Evolutionary conservation across 148 eudicot genomes (phyloP).

Genomic region (Vaccinium darrowii): DNA sequence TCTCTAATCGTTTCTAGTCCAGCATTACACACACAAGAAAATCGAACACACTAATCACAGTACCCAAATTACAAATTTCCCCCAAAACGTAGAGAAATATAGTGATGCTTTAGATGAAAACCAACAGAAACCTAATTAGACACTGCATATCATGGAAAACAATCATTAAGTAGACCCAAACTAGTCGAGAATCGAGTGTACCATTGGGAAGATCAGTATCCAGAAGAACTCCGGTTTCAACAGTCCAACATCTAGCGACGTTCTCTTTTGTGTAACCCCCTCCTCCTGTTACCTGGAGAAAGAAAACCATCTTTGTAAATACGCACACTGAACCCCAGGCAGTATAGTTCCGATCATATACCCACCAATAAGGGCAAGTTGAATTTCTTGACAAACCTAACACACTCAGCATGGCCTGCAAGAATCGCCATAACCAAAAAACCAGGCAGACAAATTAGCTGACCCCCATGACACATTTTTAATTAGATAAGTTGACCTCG

Average conservation of each 20-base stretch:
- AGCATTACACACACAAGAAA: neutral
- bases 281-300: slow-evolving; percentile 86
- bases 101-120: neutral
- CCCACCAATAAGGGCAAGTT: slow-evolving; percentile 88
- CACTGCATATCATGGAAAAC: slow-evolving; percentile 1
- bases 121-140: neutral
- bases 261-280: slow-evolving; percentile 99
- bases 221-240: slow-evolving; percentile 89
- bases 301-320: slow-evolving; percentile 17
- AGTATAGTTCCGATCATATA: slow-evolving; percentile 15
- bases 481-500: neutral
- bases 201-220: slow-evolving; percentile 90
- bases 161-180: neutral
- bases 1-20: neutral
- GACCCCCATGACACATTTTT: neutral
- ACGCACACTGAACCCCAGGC: slow-evolving; percentile 1
- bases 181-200: slow-evolving; percentile 19
- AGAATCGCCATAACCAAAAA: slow-evolving; percentile 17
- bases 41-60: neutral
- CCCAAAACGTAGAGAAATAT: neutral
- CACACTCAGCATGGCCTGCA: slow-evolving; percentile 98
- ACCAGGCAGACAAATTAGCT: slow-evolving; percentile 13
- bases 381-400: slow-evolving; percentile 88
- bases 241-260: slow-evolving; percentile 99
- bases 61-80: neutral